Evolutionary conservation across 1,284 basidiomycete species (phyloP).

Genomic region (Cystobasidium slooffiae): DNA sequence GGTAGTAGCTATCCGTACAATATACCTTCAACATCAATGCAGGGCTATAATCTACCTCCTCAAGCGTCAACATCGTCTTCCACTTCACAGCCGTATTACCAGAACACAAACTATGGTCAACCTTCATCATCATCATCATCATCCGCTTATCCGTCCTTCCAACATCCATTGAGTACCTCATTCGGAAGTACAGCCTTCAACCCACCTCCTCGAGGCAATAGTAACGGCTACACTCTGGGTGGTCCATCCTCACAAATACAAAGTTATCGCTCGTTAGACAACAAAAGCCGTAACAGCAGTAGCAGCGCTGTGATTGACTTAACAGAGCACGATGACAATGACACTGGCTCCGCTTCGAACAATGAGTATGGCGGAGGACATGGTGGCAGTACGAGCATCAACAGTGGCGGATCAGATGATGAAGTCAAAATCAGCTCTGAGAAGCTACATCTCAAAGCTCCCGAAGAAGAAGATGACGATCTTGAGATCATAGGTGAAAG

Average conservation of each 20-base stretch:
- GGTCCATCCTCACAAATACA: neutral
- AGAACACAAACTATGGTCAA: no score
- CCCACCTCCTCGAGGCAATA: neutral
- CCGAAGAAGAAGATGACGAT: conserved; percentile 32
- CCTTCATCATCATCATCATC: no score
- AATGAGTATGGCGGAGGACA: neutral
- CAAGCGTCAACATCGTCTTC: neutral
- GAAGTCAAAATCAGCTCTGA: conserved; percentile 33
- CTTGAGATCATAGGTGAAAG: conserved; percentile 34
- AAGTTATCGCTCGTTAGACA: neutral
- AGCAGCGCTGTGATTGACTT: conserved; percentile 32
- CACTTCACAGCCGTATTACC: no score
- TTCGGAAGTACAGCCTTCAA: no score
- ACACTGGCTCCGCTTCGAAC: conserved; percentile 10
- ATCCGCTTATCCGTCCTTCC: no score
- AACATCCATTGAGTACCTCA: no score
- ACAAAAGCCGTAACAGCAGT: neutral
- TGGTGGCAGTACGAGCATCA: neutral
- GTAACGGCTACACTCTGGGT: no score
- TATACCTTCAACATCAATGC: neutral
- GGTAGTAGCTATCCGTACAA: neutral
- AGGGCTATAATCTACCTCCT: neutral
- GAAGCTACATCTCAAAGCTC: conserved; percentile 15
- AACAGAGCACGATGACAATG: conserved; percentile 33
- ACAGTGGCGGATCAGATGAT: conserved; percentile 13